Conservation (phyloP, 176 grass and related monocot species). For the Ampelocalamus luodianensis region DNA sequence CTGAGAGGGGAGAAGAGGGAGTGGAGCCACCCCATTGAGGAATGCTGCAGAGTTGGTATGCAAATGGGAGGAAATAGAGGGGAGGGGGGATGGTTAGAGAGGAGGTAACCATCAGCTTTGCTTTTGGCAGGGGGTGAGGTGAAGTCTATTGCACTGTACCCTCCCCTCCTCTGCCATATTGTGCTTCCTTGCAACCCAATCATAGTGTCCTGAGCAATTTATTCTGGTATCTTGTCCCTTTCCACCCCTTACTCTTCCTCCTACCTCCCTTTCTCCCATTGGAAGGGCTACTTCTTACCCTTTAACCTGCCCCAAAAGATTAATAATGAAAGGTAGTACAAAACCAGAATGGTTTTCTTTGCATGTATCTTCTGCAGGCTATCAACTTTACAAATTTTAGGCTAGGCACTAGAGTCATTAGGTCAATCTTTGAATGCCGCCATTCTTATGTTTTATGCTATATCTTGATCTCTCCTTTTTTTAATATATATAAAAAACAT, state of each 20-base stretch:
- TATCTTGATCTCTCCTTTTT: constrained; percentile 12
- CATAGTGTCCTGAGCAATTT: constrained; percentile 39
- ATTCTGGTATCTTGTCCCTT: constrained; percentile 72
- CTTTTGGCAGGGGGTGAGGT: constrained; percentile 58
- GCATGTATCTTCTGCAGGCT: constrained; percentile 2
- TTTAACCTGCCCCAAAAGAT: constrained; percentile 42
- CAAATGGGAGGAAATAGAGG: constrained; percentile 40
- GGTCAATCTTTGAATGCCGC: not conserved
- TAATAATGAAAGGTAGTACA: constrained; percentile 33
- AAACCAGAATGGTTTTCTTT: not conserved
- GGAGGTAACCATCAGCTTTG: constrained; percentile 55
- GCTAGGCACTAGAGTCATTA: not conserved
- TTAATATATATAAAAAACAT: not conserved
- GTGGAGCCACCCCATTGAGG: constrained; percentile 75
- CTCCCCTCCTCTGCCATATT: constrained; percentile 28
- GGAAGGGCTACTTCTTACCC: constrained; percentile 41
- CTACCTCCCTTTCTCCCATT: constrained; percentile 35
- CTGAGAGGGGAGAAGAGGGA: constrained; percentile 73
- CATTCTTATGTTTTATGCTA: constrained; percentile 21
- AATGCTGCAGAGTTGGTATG: constrained; percentile 2
- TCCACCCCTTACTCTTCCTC: constrained; percentile 61
- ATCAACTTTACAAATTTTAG: not conserved
- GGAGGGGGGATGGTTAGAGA: constrained; percentile 35
- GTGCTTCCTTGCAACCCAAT: constrained; percentile 55
- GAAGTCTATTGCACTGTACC: constrained; percentile 61